Evolutionary conservation across 805 yeast genomes (phyloP), one percentile per base, ranked within the genome.

Genomic region (Suhomyces emberorum): DNA sequence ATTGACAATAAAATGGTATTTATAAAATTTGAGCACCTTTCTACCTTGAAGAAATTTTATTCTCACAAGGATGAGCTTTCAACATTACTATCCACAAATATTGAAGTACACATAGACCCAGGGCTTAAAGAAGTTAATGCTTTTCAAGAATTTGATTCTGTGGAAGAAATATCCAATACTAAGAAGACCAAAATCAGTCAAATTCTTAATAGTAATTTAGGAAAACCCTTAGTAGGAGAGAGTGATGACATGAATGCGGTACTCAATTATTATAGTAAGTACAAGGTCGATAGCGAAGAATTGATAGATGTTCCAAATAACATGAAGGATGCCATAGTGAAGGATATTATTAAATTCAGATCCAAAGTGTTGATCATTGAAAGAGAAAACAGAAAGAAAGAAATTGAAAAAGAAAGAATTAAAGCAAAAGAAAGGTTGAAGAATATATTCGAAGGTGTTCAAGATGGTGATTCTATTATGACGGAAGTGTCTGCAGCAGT

Each of bases 281-380:
- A 81, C 50, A 66, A 70, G 36, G 74, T 81, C 21, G 83, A 81
- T 49, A 65, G 69, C n/a, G 59, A 63, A 30, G 85, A 79, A 47
- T 52, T 81, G 36, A 59, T 67, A 10, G 85, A 77, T 44, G 72
- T 80, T 3, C 84, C 86, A 2, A 55, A 59, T 16, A 72, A 73
- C 17, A 61, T 75, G 63, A 54, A 72, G 30, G 80, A 77, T 15
- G 61, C 59, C n/a, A 73, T 79, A 24, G 70, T 65, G 14, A 65
- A 67, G 37, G 77, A 75, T 39, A 71, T 81, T 38, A 63, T 77
- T 39, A 73, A 70, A 42, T 81, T 81, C 50, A 57, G 86, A 48
- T 61, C 78, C 15, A 70, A 69, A 28, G 81, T 79, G 18, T 49
- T 77, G 35, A 69, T 69, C 27, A 56, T 74, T 18, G 85, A 79